Conservation (phyloP, 345 rosid species). For the Populus ilicifolia region DNA sequence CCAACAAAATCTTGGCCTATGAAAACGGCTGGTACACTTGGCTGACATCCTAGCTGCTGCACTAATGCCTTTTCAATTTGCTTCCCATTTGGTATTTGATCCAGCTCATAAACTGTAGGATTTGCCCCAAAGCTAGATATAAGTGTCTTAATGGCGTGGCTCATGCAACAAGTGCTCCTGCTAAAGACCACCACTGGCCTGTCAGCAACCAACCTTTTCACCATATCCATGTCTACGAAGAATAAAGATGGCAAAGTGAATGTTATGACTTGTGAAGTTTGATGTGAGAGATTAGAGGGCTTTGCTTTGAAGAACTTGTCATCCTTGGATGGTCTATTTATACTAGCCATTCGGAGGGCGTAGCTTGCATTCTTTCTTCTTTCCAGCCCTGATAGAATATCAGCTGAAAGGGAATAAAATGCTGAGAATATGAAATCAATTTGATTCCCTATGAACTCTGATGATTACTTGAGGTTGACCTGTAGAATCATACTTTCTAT, state of each 20-base stretch:
- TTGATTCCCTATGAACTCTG: conserved; percentile 17
- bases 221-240: conserved; percentile 33
- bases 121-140: conserved; percentile 71
- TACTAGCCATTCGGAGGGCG: background rate
- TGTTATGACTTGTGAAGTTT: background rate
- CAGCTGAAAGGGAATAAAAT: conserved; percentile 11
- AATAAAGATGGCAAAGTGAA: background rate
- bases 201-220: conserved; percentile 53
- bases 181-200: conserved; percentile 86
- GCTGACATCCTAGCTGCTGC: conserved; percentile 57
- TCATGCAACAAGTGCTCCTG: conserved; percentile 72
- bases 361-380: background rate
- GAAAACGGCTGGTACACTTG: conserved; percentile 74
- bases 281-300: background rate
- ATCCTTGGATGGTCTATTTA: conserved; percentile 26
- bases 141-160: conserved; percentile 61
- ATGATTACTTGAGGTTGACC: conserved; percentile 9
- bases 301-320: conserved; percentile 10
- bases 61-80: conserved; percentile 54
- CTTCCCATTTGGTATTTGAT: conserved; percentile 49
- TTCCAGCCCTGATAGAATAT: background rate
- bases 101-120: conserved; percentile 66
- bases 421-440: background rate
- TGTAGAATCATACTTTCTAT: background rate
- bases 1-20: conserved; percentile 69